Percentiles rank a stretch among this genome's conserved stretches.
These are phyloP conservation scores for Fusarium sp. DNA, from an alignment of 2,329 filamentous ascomycete genomes.

Conservation along the genomic window DNA sequence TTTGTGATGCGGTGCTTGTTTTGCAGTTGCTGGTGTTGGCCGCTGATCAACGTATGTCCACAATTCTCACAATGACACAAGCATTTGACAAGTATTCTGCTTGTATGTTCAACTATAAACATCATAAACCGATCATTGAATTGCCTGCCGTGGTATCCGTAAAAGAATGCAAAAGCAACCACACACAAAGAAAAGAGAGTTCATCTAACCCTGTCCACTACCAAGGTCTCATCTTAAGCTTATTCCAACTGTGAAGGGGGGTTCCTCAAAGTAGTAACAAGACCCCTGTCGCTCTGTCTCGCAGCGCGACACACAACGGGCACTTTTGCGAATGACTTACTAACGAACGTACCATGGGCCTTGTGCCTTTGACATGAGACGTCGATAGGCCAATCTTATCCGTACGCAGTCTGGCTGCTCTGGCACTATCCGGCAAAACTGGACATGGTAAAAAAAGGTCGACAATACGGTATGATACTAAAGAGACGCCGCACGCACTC, in stretches of 20 bases:
- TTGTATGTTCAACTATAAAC: neutral
- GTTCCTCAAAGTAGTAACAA: slow-evolving; percentile 26
- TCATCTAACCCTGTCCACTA: slow-evolving; percentile 41
- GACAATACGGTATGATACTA: neutral
- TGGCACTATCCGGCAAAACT: slow-evolving; percentile 41
- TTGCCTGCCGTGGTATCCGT: too few species aligned
- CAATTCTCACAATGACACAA: neutral
- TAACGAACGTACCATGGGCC: slow-evolving; percentile 13
- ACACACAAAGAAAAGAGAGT: slow-evolving; percentile 6
- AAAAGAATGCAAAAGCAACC: neutral
- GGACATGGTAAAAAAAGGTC: slow-evolving; percentile 30
- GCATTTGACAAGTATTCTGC: neutral
- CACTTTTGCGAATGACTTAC: slow-evolving; percentile 31
- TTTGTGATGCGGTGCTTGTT: slow-evolving; percentile 5
- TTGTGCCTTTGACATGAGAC: slow-evolving; percentile 24
- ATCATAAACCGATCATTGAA: neutral
- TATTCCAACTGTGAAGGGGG: slow-evolving; percentile 40
- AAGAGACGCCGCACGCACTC: slow-evolving; percentile 10
- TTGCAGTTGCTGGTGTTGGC: slow-evolving; percentile 2
- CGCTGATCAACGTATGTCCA: neutral
- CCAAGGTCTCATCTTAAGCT: slow-evolving; percentile 46
- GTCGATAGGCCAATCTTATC: slow-evolving; percentile 40
- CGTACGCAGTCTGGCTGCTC: slow-evolving; percentile 14
- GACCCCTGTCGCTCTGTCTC: slow-evolving; percentile 14
- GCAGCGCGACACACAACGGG: neutral